Evolutionary conservation across 208 protist genomes (phyloP).

Genomic region (Trypanosoma rangeli): DNA sequence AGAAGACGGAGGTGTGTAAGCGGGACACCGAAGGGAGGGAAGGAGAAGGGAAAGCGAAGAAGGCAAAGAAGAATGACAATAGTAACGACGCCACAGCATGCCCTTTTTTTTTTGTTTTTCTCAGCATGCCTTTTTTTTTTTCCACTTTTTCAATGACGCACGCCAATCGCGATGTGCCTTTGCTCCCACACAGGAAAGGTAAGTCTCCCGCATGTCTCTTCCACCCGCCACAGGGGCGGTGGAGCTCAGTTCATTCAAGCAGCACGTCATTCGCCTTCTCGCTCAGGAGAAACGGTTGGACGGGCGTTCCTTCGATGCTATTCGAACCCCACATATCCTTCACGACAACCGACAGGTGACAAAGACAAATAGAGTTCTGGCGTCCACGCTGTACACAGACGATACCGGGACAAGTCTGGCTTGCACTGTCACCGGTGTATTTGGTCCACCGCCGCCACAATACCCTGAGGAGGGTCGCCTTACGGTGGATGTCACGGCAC

Average conservation of each 20-base stretch:
- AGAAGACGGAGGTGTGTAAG: too few relatives aligned
- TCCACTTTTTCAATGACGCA: neutral
- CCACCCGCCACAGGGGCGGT: constrained; percentile 76
- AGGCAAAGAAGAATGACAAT: too few relatives aligned
- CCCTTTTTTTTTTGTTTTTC: neutral
- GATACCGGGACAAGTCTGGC: constrained; percentile 57
- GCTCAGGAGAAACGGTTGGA: constrained; percentile 49
- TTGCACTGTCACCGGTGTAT: constrained; percentile 64
- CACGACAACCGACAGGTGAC: constrained; percentile 32
- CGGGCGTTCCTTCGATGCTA: constrained; percentile 39
- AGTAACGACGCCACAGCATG: too few relatives aligned
- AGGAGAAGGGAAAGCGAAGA: too few relatives aligned
- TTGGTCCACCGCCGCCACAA: constrained; percentile 65
- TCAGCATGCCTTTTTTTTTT: too few relatives aligned
- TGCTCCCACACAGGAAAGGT: neutral
- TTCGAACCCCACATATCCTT: constrained; percentile 54
- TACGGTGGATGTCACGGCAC: constrained; percentile 61
- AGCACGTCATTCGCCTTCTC: constrained; percentile 49
- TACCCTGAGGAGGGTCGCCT: constrained; percentile 63
- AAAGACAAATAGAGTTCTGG: constrained; percentile 32
- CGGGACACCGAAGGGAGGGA: too few relatives aligned
- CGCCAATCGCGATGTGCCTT: neutral
- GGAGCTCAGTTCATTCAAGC: constrained; percentile 64
- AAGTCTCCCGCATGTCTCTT: constrained; percentile 45
- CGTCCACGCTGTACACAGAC: constrained; percentile 78